These are phyloP conservation scores for Didymosphaeria variabile DNA, from an alignment of 2,329 filamentous ascomycete species.

Conservation along the genomic window DNA sequence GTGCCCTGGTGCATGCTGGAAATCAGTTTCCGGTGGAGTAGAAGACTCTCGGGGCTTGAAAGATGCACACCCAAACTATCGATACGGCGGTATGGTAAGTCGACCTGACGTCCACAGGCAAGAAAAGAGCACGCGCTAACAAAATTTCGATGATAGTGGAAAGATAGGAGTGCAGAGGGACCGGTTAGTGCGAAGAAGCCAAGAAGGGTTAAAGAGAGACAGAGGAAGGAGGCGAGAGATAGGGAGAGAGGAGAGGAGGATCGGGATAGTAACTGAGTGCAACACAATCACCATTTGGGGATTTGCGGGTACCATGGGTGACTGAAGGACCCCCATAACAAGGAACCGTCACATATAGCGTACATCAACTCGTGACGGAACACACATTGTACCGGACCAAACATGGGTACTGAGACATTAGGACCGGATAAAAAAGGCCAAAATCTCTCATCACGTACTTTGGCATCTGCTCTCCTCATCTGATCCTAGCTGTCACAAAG, in stretches of 20 bases:
- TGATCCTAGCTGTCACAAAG: no score
- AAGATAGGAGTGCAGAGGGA: constrained; percentile 51
- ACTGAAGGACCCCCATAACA: no score
- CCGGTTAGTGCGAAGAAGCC: constrained; percentile 54
- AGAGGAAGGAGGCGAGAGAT: constrained; percentile 27
- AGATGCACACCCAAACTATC: constrained; percentile 27
- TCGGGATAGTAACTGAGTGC: no score
- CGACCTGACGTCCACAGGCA: constrained; percentile 26
- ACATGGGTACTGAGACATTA: no score
- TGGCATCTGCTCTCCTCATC: no score
- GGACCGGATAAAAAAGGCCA: no score
- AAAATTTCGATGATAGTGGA: constrained; percentile 44
- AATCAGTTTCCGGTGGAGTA: constrained; percentile 53
- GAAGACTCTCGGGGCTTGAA: constrained; percentile 47
- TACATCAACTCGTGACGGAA: no score
- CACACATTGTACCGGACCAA: no score
- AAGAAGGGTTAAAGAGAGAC: constrained; percentile 48
- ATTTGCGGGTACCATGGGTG: no score
- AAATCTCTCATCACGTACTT: no score
- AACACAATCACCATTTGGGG: no score
- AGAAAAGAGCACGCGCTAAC: constrained; percentile 43
- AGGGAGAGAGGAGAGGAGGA: constrained; percentile 42
- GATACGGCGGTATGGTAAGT: constrained; percentile 46
- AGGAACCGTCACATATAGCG: no score
- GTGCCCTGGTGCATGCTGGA: constrained; percentile 56